phyloP scores from a whole-genome alignment of 2,329 filamentous ascomycete species.

The Aureobasidium melanogenum region DNA sequence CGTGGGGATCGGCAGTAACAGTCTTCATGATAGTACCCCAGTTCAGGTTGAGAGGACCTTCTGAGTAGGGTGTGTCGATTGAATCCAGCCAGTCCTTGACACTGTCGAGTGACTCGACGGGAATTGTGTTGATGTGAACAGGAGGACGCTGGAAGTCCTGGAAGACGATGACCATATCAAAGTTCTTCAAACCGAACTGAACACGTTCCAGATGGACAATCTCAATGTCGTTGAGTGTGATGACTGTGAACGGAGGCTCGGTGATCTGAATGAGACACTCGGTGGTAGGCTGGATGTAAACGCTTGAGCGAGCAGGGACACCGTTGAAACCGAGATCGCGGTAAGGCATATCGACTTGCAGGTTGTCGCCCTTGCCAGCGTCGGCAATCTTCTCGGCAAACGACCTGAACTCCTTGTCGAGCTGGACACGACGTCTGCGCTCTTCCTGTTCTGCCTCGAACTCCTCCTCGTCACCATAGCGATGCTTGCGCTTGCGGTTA shows the following conservation, averaged over 20 bases:
- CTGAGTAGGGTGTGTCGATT: conserved; percentile 86
- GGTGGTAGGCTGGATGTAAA: conserved; percentile 90
- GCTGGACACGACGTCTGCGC: conserved; percentile 75
- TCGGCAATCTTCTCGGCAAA: conserved; percentile 98
- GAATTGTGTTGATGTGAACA: conserved; percentile 95
- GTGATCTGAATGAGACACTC: conserved; percentile 96
- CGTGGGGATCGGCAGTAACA: conserved; percentile 83
- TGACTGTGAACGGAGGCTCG: conserved; percentile 91
- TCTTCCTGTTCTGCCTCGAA: conserved; percentile 99
- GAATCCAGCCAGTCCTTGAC: conserved; percentile 98
- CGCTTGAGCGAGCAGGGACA: conserved; percentile 91
- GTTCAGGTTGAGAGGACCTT: conserved; percentile 94
- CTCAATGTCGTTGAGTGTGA: conserved; percentile 93
- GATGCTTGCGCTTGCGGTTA: conserved; percentile 94
- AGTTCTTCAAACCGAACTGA: conserved; percentile 93
- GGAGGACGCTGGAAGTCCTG: conserved; percentile 91
- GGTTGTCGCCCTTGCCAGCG: conserved; percentile 79
- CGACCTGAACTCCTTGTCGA: conserved; percentile 90
- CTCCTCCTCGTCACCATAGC: conserved; percentile 96
- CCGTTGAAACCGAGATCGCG: conserved; percentile 94
- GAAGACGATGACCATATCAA: conserved; percentile 96
- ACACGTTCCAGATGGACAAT: conserved; percentile 94
- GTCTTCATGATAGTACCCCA: conserved; percentile 99
- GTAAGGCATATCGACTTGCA: conserved; percentile 94
- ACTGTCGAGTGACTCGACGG: conserved; percentile 84